Evolutionary conservation across 176 grass and related monocot species (phyloP).

Genomic region (Olyra latifolia): DNA sequence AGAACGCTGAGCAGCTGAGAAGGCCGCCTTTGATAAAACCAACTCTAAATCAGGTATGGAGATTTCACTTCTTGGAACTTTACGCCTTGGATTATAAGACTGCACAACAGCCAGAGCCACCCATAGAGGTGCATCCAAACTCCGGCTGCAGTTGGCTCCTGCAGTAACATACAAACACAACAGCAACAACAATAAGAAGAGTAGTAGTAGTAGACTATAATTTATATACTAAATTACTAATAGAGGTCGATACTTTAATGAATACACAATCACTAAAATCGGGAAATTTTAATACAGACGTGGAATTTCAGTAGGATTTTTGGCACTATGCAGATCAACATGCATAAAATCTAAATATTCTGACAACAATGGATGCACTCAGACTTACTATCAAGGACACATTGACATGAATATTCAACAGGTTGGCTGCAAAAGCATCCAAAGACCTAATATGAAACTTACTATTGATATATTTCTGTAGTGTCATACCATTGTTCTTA

Average conservation of each 20-base stretch:
- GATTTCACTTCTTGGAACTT: slow-evolving; percentile 83
- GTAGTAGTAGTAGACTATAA: not conserved
- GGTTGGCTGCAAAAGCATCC: not conserved
- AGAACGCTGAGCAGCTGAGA: slow-evolving; percentile 65
- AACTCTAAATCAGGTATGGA: slow-evolving; percentile 77
- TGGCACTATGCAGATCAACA: not conserved
- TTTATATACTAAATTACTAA: not conserved
- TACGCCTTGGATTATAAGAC: slow-evolving; percentile 84
- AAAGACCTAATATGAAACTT: not conserved
- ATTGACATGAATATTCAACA: not conserved
- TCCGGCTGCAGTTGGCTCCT: slow-evolving; percentile 48
- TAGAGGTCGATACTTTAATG: not conserved
- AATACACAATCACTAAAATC: not conserved
- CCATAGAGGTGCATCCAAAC: slow-evolving; percentile 60
- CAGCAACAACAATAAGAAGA: not conserved
- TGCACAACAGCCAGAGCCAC: slow-evolving; percentile 81
- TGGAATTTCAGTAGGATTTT: not conserved
- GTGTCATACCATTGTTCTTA: not conserved
- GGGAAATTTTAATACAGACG: not conserved
- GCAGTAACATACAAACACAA: slow-evolving; percentile 33
- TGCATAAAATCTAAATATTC: not conserved
- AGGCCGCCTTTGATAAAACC: slow-evolving; percentile 82
- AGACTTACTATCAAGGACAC: not conserved
- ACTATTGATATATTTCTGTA: not conserved
- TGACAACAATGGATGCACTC: not conserved